Percentiles rank a stretch among this genome's conserved stretches.
phyloP scores from a whole-genome alignment of 352 stramenopile genomes.

The Phytophthora pisi region DNA sequence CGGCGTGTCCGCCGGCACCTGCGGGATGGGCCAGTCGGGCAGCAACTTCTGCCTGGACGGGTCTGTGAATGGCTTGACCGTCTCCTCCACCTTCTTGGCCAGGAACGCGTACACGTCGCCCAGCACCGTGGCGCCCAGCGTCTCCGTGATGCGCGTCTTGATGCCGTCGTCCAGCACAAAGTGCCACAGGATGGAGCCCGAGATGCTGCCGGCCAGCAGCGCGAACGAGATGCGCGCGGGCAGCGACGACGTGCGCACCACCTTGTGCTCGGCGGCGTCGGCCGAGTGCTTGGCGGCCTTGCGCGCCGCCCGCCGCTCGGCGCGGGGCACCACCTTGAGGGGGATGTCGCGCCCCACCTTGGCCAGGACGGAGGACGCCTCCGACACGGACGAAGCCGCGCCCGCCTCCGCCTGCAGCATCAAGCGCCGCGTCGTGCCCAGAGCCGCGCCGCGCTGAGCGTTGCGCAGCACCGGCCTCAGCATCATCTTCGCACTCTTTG shows the following conservation, averaged over 20 bases:
- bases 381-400: slow-evolving; percentile 9
- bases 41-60: slow-evolving; percentile 83
- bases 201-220: slow-evolving; percentile 66
- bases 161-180: slow-evolving; percentile 71
- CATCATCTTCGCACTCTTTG: slow-evolving; percentile 20
- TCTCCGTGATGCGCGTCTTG: slow-evolving; percentile 50
- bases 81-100: slow-evolving; percentile 70
- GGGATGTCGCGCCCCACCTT: slow-evolving; percentile 64
- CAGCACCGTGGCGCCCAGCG: slow-evolving; percentile 63
- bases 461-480: slow-evolving; percentile 36
- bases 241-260: slow-evolving; percentile 76
- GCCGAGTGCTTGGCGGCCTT: slow-evolving; percentile 42
- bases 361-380: slow-evolving; percentile 21
- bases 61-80: slow-evolving; percentile 78
- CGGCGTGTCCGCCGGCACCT: slow-evolving; percentile 77
- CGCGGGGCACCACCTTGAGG: slow-evolving; percentile 62
- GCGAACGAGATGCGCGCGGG: slow-evolving; percentile 75
- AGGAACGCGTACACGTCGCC: slow-evolving; percentile 67
- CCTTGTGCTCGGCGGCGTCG: slow-evolving; percentile 36
- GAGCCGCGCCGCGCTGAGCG: slow-evolving; percentile 15
- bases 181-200: slow-evolving; percentile 70
- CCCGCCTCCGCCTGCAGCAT: slow-evolving; percentile 13
- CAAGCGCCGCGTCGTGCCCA: slow-evolving; percentile 13
- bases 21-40: slow-evolving; percentile 86
- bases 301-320: slow-evolving; percentile 65